A percentile compares a stretch with the other conserved stretches of the same genome.
These are phyloP conservation scores for Ganoderma leucocontextum DNA, from an alignment of 1,284 basidiomycete genomes.

Conservation along the genomic window DNA sequence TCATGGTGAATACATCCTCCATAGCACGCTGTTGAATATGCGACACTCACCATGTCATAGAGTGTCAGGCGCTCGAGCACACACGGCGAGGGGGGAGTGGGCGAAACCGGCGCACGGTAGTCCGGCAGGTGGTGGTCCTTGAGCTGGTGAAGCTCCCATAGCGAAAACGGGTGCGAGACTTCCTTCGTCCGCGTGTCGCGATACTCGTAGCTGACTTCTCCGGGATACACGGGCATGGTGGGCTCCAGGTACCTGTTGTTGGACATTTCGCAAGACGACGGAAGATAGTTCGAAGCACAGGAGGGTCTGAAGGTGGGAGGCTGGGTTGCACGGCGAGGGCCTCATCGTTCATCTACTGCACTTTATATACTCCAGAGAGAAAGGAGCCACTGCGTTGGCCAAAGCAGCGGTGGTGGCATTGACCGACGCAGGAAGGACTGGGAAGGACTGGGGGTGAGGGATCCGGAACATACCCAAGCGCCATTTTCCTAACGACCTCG, in stretches of 20 bases:
- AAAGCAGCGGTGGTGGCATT: neutral
- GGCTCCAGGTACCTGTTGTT: neutral
- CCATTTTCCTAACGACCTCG: too few relatives aligned
- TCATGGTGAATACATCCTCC: neutral
- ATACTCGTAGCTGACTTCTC: neutral
- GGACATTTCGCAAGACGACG: neutral
- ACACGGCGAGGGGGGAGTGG: neutral
- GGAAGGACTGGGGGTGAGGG: too few relatives aligned
- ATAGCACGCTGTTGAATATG: neutral
- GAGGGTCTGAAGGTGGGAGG: neutral
- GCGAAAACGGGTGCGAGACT: neutral
- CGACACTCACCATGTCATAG: neutral
- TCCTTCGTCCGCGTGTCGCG: neutral
- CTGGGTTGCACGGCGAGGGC: neutral
- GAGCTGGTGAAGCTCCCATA: slow-evolving; percentile 2
- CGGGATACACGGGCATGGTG: neutral
- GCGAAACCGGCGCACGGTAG: neutral
- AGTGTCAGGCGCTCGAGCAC: neutral
- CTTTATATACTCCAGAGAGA: neutral
- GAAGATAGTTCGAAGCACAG: neutral
- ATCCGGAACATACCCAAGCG: neutral
- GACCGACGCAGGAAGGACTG: neutral
- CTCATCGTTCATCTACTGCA: neutral
- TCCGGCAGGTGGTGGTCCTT: neutral
- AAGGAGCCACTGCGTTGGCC: neutral